Conservation (phyloP, 805 yeast genomes). For the Kuraishia piskuri region DNA sequence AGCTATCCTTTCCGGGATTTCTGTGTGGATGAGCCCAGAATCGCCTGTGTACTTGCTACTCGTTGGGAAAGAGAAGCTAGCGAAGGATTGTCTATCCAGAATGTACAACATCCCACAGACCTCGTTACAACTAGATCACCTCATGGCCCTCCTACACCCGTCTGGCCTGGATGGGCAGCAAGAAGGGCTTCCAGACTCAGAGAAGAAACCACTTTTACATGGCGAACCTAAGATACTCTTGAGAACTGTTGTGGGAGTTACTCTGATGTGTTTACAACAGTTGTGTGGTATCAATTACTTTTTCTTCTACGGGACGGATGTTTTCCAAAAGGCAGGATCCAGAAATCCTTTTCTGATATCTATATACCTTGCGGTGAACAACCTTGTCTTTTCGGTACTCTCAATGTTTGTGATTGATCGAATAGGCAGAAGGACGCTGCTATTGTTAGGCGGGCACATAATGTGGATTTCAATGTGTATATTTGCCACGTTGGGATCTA, state of each 20-base stretch:
- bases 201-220: conserved; percentile 6
- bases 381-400: conserved; percentile 41
- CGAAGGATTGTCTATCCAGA: not conserved
- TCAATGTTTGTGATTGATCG: conserved; percentile 40
- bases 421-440: conserved; percentile 36
- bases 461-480: conserved; percentile 45
- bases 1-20: conserved; percentile 6
- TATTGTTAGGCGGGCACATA: conserved; percentile 37
- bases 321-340: conserved; percentile 44
- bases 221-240: conserved; percentile 22
- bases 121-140: not conserved
- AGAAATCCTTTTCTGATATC: conserved; percentile 47
- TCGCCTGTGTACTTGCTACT: conserved; percentile 19
- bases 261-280: conserved; percentile 30
- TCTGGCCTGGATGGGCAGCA: not conserved
- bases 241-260: conserved; percentile 21
- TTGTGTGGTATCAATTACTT: conserved; percentile 60
- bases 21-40: conserved; percentile 23
- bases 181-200: not conserved
- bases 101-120: not conserved
- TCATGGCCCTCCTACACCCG: not conserved
- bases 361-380: conserved; percentile 44
- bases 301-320: conserved; percentile 56
- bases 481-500: conserved; percentile 50
- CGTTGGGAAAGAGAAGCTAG: not conserved